Percentiles rank a stretch among this genome's conserved stretches.
Conservation (phyloP, 257 asterid species). For the Przewalskia tangutica region DNA sequence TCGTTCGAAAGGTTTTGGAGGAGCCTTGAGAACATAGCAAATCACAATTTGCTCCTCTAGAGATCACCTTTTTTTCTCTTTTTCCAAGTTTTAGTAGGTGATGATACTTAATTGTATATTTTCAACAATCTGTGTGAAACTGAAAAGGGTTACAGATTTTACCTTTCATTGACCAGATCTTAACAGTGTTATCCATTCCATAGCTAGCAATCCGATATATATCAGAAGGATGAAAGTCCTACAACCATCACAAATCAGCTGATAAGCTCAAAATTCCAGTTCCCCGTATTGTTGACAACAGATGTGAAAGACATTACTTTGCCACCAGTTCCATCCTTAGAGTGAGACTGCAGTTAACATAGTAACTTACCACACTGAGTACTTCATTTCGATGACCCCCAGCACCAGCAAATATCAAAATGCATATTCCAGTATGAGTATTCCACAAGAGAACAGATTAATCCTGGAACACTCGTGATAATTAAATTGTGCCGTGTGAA, state of each 20-base stretch:
- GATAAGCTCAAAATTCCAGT: slow-evolving; percentile 1
- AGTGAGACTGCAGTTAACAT: neutral
- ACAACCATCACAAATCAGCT: slow-evolving; percentile 11
- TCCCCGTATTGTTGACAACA: too few relatives aligned
- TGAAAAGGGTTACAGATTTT: neutral
- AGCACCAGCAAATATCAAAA: slow-evolving; percentile 97
- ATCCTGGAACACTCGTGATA: slow-evolving; percentile 40
- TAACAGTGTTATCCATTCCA: slow-evolving; percentile 98
- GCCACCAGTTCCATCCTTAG: neutral
- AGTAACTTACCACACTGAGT: slow-evolving; percentile 78
- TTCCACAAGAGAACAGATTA: slow-evolving; percentile 98
- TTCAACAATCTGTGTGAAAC: neutral
- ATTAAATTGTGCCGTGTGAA: neutral
- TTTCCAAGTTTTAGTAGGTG: neutral
- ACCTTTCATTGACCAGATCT: slow-evolving; percentile 99
- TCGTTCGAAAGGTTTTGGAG: neutral
- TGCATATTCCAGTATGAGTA: slow-evolving; percentile 94
- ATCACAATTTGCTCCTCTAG: neutral
- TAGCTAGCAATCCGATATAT: slow-evolving; percentile 88
- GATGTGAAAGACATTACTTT: neutral
- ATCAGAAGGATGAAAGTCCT: slow-evolving; percentile 99
- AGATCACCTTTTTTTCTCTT: neutral
- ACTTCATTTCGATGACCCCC: slow-evolving; percentile 99
- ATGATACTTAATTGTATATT: neutral
- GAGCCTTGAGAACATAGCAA: neutral